Base-by-base conservation (phyloP, 2,329 filamentous ascomycete genomes). In the Exophiala viscosa region DNA sequence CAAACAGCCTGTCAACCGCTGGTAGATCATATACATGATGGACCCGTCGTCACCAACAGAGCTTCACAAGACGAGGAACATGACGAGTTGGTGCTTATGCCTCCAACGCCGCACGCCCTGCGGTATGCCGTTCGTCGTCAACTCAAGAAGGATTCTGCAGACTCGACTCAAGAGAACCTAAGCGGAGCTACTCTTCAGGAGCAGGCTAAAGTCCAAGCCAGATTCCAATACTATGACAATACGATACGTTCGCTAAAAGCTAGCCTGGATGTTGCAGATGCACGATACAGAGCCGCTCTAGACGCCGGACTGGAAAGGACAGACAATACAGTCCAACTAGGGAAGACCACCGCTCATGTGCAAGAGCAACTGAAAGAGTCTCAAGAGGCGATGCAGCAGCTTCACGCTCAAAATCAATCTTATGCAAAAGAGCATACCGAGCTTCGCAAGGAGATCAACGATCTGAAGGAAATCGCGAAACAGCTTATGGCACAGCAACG, bases 301-400 rank as follows among this genome's bases (percentile, higher is more conserved):
- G 35, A 52, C 45, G 48, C 41, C 20, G 36, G 34, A 31, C 35
- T 31, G 11, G 42, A 43, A 39, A 50, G 46, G n/a, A 35, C 46
- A n/a, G 15, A 51, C 32, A 33, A 34, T 13, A 38, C 28, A 45
- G 43, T 31, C 17, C 31, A 44, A 40, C 48, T 47, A 48, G 38
- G 45, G 36, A 40, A 46, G 40, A 48, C 33, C 8, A 33, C 51
- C 5, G 33, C 36, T 15, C 36, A 34, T 13, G 33, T 54, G 39
- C 42, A 46, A 32, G 11, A 43, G 14, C 45, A 49, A 36, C 31
- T 56, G n/a, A 33, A 31, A 32, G 50, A 52, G n/a, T 52, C 53
- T 8, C 47, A 41, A 39, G 17, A 39, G 17, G 39, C 40, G 3
- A 33, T 42, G 36, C 18, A 49, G 45, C 41, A 46, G 18, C 39